A percentile compares a stretch with the other conserved stretches of the same genome.
Conservation (phyloP, 805 yeast species). For the Yamadazyma paraphyllophila region DNA sequence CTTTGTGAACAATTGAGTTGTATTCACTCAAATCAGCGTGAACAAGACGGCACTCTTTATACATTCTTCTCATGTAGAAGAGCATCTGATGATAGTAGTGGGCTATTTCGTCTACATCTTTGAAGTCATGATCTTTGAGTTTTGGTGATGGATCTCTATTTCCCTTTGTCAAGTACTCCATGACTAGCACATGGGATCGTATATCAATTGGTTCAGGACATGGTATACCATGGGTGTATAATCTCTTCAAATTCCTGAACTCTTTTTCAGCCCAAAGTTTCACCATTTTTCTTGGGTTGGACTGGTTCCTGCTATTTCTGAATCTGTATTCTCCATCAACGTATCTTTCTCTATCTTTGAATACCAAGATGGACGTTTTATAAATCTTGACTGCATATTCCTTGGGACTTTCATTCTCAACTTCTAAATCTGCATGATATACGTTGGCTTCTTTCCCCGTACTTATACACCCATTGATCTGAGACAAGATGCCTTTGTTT, state of each 20-base stretch:
- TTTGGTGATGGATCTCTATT: conserved; percentile 90
- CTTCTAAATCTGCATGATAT: conserved; percentile 69
- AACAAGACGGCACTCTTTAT: conserved; percentile 82
- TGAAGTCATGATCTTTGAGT: conserved; percentile 76
- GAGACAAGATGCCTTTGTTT: conserved; percentile 77
- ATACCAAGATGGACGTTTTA: conserved; percentile 94
- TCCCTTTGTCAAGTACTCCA: conserved; percentile 85
- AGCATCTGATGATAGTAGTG: conserved; percentile 75
- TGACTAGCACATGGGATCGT: conserved; percentile 85
- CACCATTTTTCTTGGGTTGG: conserved; percentile 96
- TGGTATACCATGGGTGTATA: conserved; percentile 77
- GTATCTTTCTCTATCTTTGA: conserved; percentile 93
- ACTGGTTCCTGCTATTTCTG: conserved; percentile 77
- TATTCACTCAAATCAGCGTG: conserved; percentile 98
- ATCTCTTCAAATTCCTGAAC: conserved; percentile 84
- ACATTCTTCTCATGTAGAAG: conserved; percentile 81
- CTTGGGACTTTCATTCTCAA: conserved; percentile 48
- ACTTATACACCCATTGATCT: conserved; percentile 88
- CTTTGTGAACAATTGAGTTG: conserved; percentile 82
- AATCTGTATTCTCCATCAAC: conserved; percentile 96
- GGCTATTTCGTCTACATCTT: conserved; percentile 61
- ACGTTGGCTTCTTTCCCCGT: conserved; percentile 99
- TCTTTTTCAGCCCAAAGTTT: conserved; percentile 99
- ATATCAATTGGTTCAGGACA: conserved; percentile 90
- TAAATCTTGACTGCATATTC: conserved; percentile 90